Base-by-base conservation (phyloP, 2,329 filamentous ascomycete genomes). In the Cercospora citrullina region DNA sequence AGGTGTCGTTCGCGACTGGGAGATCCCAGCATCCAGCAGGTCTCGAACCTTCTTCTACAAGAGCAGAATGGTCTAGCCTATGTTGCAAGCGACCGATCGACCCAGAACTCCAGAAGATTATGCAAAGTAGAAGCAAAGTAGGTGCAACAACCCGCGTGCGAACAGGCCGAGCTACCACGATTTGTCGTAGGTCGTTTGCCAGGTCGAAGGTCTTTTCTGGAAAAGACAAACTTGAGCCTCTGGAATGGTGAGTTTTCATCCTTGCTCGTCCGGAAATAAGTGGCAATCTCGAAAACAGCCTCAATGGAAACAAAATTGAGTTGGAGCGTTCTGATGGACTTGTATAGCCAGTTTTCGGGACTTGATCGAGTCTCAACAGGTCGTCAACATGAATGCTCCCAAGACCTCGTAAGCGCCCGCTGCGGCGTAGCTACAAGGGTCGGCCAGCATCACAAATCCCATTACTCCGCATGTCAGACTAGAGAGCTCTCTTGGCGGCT, bases 1-100 rank as follows among this genome's bases (percentile, higher is more conserved):
- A 83, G 60, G 87, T 76, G 71, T 88, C 81, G 2, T 84, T 78
- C 0, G 80, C 77, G 21, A 77, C 77, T 0, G 72, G 70, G 1
- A 76, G 39, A 7, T 60, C 30, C 31, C 31, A 31, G 23, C 57
- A 60, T 39, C 9, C 42, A 10, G n/a, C 18, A 18, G 18, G 7
- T 4, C 9, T 21, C 18, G 42, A 23, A 48, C 10, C n/a, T 7
- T 48, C 8, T 23, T 9, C 18, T 21, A 2, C 3, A 7, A 48
- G 18, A 10, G n/a, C 18, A 18, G 42, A 48, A 18, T 48, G 9
- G 7, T 48, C 42, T 18, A 48, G n/a, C n/a, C 18, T 23, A 23
- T 48, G 2, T 8, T 48, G 42, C n/a, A 48, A 10, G 4, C 42
- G n/a, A 1, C 8, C 18, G 18, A 48, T 18, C n/a, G 42, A 23